phyloP scores from a whole-genome alignment of 2,329 filamentous ascomycete genomes.

The Mariannaea elegans region DNA sequence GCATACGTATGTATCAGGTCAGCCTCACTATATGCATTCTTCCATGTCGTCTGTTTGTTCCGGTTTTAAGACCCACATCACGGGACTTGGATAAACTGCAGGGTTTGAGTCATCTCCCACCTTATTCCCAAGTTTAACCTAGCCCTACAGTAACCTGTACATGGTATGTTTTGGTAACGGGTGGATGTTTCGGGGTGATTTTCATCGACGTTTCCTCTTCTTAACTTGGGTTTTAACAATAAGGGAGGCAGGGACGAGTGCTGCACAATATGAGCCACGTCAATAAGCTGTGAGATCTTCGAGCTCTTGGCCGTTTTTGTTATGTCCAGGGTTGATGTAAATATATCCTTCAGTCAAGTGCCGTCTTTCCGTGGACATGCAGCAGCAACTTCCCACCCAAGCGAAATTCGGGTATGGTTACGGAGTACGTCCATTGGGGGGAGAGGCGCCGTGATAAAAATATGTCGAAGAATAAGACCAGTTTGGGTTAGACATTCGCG shows the following conservation, averaged over 20 bases:
- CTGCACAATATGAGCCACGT: neutral
- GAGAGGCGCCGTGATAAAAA: too few relatives aligned
- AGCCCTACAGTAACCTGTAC: constrained; percentile 17
- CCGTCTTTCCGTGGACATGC: constrained; percentile 5
- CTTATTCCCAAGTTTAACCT: neutral
- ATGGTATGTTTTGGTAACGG: neutral
- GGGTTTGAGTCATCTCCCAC: neutral
- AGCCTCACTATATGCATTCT: constrained; percentile 12
- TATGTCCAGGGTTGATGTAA: too few relatives aligned
- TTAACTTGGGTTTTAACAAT: too few relatives aligned
- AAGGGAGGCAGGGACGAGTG: neutral
- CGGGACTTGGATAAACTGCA: constrained; percentile 17
- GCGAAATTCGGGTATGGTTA: neutral
- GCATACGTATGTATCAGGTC: neutral
- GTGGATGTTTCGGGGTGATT: constrained; percentile 4
- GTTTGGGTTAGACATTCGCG: constrained; percentile 10
- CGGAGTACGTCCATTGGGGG: neutral
- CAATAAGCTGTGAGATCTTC: neutral
- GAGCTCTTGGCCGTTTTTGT: neutral
- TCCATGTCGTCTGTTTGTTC: constrained; percentile 1
- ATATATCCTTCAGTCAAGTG: neutral
- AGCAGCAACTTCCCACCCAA: neutral
- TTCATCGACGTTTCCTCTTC: neutral
- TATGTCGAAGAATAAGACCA: constrained; percentile 19
- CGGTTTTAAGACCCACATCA: constrained; percentile 13